These are phyloP conservation scores for Suillus decipiens DNA, from an alignment of 768 basidiomycete genomes.

Conservation along the genomic window DNA sequence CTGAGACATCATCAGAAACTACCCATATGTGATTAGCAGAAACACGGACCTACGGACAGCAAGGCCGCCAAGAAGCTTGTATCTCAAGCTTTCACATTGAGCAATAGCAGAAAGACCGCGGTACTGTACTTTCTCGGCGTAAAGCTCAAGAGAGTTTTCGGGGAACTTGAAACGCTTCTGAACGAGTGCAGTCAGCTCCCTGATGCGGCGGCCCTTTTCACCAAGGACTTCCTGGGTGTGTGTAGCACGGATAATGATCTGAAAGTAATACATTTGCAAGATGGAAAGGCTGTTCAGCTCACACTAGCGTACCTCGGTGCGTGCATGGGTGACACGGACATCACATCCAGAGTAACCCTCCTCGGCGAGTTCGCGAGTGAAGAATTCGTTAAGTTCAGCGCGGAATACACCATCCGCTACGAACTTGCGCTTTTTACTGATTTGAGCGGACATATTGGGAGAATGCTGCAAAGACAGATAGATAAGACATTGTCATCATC, in stretches of 20 bases:
- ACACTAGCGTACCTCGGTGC: slow-evolving; percentile 75
- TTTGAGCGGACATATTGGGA: slow-evolving; percentile 74
- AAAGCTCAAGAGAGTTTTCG: slow-evolving; percentile 97
- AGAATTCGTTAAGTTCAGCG: slow-evolving; percentile 99
- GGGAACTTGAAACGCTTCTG: slow-evolving; percentile 99
- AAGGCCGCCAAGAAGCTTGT: slow-evolving; percentile 99
- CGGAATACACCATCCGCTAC: slow-evolving; percentile 99
- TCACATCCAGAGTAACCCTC: slow-evolving; percentile 99
- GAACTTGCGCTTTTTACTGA: slow-evolving; percentile 99
- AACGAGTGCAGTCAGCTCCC: slow-evolving; percentile 96
- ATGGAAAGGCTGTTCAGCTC: slow-evolving; percentile 4
- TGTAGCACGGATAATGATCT: slow-evolving; percentile 99
- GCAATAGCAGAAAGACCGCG: slow-evolving; percentile 98
- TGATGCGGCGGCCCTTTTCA: slow-evolving; percentile 99
- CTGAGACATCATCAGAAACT: slow-evolving; percentile 37
- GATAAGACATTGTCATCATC: slow-evolving; percentile 13
- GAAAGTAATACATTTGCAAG: slow-evolving; percentile 9
- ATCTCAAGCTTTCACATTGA: slow-evolving; percentile 96
- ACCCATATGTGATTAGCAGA: not conserved
- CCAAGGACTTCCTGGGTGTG: slow-evolving; percentile 99
- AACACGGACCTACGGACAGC: slow-evolving; percentile 81
- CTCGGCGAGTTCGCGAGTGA: slow-evolving; percentile 95
- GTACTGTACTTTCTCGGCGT: slow-evolving; percentile 98
- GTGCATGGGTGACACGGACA: slow-evolving; percentile 98
- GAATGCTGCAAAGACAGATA: slow-evolving; percentile 10